Evolutionary conservation across 176 grass and related monocot genomes (phyloP).

Genomic region (Bonia amplexicaulis): DNA sequence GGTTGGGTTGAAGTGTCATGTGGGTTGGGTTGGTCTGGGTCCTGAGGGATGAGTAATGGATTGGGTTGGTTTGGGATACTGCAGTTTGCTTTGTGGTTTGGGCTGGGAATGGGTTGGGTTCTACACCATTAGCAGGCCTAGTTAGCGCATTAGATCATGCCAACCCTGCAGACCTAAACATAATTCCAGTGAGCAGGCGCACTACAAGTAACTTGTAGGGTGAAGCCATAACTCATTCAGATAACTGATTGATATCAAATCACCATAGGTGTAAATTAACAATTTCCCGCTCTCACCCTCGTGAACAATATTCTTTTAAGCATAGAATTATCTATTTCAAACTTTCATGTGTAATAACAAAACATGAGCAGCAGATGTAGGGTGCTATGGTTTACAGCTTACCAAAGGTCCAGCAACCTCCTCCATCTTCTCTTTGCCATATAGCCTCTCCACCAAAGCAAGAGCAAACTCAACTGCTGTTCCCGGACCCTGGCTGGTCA

Average conservation of each 20-base stretch:
- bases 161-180: background rate
- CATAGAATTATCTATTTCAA: background rate
- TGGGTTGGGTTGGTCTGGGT: background rate
- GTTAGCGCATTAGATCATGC: background rate
- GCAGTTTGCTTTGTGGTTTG: no score
- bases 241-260: background rate
- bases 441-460: constrained; percentile 56
- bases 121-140: no score
- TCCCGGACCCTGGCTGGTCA: constrained; percentile 65
- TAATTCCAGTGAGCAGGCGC: background rate
- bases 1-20: background rate
- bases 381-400: background rate
- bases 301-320: background rate
- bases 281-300: background rate
- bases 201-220: background rate
- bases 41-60: fast-evolving
- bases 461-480: constrained; percentile 62
- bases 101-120: no score
- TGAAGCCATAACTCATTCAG: background rate
- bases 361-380: background rate
- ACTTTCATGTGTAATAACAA: background rate
- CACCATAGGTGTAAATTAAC: background rate
- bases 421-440: constrained; percentile 57
- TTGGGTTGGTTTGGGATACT: background rate
- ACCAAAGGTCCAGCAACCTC: constrained; percentile 70